Percentiles rank a stretch among this genome's conserved stretches.
Evolutionary conservation across 331 rosid genomes (phyloP).

Genomic region (Rhamnella rubrinervis): DNA sequence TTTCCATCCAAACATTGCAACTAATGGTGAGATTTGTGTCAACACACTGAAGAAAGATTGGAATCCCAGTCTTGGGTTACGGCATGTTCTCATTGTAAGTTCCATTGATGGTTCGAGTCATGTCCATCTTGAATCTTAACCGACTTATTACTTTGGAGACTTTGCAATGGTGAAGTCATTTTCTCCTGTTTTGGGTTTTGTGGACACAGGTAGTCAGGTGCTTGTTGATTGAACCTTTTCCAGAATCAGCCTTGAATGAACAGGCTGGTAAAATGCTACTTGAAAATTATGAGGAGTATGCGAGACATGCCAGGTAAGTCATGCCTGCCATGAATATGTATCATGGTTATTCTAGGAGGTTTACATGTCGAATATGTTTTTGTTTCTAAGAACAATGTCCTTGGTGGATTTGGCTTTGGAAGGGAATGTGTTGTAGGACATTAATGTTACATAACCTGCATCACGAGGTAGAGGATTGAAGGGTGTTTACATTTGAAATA

Average conservation of each 20-base stretch:
- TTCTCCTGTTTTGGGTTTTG: slow-evolving; percentile 13
- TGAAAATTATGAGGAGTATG: slow-evolving; percentile 93
- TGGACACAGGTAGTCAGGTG: slow-evolving; percentile 94
- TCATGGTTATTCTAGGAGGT: slow-evolving; percentile 5
- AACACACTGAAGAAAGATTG: slow-evolving; percentile 95
- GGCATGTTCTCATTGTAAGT: slow-evolving; percentile 88
- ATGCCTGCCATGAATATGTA: slow-evolving; percentile 14
- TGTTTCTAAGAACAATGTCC: too few species aligned
- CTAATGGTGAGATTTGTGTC: slow-evolving; percentile 93
- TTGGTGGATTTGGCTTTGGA: too few species aligned
- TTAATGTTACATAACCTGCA: too few species aligned
- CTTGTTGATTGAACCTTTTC: slow-evolving; percentile 94
- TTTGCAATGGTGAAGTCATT: slow-evolving; percentile 7
- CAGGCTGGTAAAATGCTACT: slow-evolving; percentile 93
- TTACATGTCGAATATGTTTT: neutral
- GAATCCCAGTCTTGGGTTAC: slow-evolving; percentile 93
- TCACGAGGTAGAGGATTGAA: too few species aligned
- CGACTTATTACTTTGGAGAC: slow-evolving; percentile 8
- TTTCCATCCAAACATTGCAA: slow-evolving; percentile 92
- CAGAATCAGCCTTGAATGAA: slow-evolving; percentile 96
- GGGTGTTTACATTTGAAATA: too few species aligned
- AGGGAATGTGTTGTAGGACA: too few species aligned
- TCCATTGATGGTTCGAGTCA: slow-evolving; percentile 15
- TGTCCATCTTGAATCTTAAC: slow-evolving; percentile 5
- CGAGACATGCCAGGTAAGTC: slow-evolving; percentile 93